These are phyloP conservation scores for Trichoderma asperellum DNA, from an alignment of 2,329 filamentous ascomycete species.

Conservation along the genomic window DNA sequence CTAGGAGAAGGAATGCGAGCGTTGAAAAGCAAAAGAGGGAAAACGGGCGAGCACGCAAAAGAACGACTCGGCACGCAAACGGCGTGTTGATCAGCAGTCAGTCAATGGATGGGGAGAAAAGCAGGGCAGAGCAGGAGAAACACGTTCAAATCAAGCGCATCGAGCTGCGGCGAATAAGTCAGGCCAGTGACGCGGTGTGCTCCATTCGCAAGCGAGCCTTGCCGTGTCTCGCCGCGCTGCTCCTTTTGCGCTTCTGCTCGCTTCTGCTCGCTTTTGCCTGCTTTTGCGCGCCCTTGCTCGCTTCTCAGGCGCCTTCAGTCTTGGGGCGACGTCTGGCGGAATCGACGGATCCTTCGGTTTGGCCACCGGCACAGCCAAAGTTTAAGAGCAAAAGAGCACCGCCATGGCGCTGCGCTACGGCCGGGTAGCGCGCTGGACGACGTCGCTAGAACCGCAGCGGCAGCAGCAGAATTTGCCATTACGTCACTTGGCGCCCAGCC, in stretches of 20 bases:
- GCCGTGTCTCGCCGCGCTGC: no score
- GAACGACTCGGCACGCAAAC: not conserved
- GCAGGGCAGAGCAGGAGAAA: not conserved
- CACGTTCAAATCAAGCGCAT: not conserved
- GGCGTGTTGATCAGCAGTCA: not conserved
- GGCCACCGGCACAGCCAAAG: slow-evolving; percentile 6
- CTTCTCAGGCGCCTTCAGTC: not conserved
- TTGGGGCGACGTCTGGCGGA: not conserved
- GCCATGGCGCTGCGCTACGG: not conserved
- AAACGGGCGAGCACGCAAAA: not conserved
- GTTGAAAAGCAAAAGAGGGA: not conserved
- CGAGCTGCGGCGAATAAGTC: not conserved
- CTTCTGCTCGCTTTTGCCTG: not conserved
- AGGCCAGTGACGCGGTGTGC: not conserved
- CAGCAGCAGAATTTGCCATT: not conserved
- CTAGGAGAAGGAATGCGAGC: not conserved
- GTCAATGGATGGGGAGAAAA: not conserved
- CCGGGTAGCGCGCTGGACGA: not conserved
- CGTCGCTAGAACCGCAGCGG: not conserved
- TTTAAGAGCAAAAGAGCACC: not conserved
- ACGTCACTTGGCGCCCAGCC: slow-evolving; percentile 3
- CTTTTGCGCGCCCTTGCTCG: not conserved
- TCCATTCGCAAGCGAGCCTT: not conserved
- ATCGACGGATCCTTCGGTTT: slow-evolving; percentile 23
- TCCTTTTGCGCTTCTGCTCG: not conserved